Percentiles rank a stretch among this genome's conserved stretches.
Evolutionary conservation across 2,329 filamentous ascomycete genomes (phyloP).

Genomic region (Aspergillus flavus): DNA sequence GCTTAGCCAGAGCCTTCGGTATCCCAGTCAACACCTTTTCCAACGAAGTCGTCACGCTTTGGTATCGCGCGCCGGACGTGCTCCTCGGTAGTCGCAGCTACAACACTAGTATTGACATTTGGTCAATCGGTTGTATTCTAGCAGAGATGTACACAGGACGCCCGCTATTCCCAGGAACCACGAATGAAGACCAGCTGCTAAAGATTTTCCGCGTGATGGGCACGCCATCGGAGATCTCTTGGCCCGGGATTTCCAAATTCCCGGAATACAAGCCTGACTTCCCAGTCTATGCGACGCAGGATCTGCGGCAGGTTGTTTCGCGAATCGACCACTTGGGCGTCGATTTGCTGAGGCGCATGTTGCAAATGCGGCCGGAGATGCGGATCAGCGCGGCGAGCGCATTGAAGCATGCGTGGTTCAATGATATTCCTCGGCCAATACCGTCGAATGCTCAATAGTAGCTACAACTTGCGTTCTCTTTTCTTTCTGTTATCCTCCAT

Average conservation of each 20-base stretch:
- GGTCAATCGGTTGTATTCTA: constrained; percentile 99
- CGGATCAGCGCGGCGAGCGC: constrained; percentile 83
- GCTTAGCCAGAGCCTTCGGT: constrained; percentile 88
- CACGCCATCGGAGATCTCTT: constrained; percentile 87
- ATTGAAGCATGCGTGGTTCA: constrained; percentile 84
- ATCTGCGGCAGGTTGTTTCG: constrained; percentile 78
- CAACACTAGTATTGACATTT: constrained; percentile 99
- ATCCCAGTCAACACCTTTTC: constrained; percentile 98
- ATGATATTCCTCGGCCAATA: constrained; percentile 1
- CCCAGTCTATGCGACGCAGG: constrained; percentile 86
- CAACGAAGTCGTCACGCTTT: constrained; percentile 97
- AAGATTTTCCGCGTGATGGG: constrained; percentile 98
- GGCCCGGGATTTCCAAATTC: constrained; percentile 88
- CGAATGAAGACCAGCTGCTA: constrained; percentile 95
- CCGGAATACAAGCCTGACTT: constrained; percentile 93
- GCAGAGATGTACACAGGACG: constrained; percentile 98
- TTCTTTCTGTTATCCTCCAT: neutral
- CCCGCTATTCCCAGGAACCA: constrained; percentile 96
- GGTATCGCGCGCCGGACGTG: constrained; percentile 97
- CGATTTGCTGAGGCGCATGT: constrained; percentile 81
- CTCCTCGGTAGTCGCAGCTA: constrained; percentile 92
- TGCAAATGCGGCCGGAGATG: constrained; percentile 85
- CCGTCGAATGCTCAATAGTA: neutral
- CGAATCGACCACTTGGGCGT: constrained; percentile 83
- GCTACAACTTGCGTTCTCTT: neutral